Conservation (phyloP, 139 green algal genomes). For the Chlorella sp. region DNA sequence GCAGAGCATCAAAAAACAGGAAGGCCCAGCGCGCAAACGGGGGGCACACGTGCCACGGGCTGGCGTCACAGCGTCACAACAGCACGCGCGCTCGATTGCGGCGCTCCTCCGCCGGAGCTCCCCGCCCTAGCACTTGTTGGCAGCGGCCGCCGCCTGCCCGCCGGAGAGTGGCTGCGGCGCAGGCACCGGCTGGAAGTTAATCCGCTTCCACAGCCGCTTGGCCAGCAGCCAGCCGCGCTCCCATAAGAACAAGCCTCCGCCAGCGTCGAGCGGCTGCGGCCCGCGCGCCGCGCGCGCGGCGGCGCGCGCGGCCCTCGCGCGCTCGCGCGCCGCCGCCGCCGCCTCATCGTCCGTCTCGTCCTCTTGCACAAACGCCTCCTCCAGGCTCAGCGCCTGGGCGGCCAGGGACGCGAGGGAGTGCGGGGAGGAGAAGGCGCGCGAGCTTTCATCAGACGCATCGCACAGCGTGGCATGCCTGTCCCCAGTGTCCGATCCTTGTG, state of each 20-base stretch:
- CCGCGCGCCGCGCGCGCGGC: background rate
- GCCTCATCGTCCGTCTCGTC: constrained; percentile 52
- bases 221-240: background rate
- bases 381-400: constrained; percentile 42
- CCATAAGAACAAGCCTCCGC: constrained; percentile 22
- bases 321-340: constrained; percentile 19
- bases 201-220: background rate
- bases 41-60: too few relatives aligned
- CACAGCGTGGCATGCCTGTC: too few relatives aligned
- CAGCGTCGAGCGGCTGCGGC: constrained; percentile 34
- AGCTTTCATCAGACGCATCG: background rate
- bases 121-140: too few relatives aligned
- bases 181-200: background rate
- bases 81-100: too few relatives aligned
- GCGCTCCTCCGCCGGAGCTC: too few relatives aligned
- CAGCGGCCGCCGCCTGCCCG: too few relatives aligned
- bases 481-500: too few relatives aligned
- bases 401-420: background rate
- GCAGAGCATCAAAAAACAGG: too few relatives aligned
- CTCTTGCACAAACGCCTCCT: constrained; percentile 41
- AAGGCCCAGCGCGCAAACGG: too few relatives aligned
- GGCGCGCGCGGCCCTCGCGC: background rate
- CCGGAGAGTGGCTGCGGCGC: too few relatives aligned
- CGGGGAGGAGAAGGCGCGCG: background rate
- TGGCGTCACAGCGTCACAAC: too few relatives aligned